Base-by-base conservation (phyloP, 805 yeast species). In the Candida maesae region DNA sequence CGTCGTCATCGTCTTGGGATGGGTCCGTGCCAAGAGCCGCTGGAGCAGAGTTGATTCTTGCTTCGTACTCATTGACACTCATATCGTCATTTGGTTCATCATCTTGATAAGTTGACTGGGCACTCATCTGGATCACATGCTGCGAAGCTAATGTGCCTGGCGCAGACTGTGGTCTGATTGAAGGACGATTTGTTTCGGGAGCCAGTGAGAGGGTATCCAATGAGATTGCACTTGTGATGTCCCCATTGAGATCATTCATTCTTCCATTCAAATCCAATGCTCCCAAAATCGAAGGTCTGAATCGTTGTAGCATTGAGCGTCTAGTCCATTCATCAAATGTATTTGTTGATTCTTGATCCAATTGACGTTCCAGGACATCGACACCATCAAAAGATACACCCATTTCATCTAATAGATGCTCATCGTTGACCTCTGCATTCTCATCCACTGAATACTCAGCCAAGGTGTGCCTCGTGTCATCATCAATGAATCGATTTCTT, bases 251-350 rank as follows among this genome's bases (percentile, higher is more conserved):
- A 8, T 42, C 47, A 13, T 37, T 36, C 37, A 50, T 33, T 35
- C 50, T 48, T 29, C 35, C 39, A 32, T 48, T 55, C 28, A 56
- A 26, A 13, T 55, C 56, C 33, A 56, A 42, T 2, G 59, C 61
- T 21, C 47, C 35, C 27, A 56, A 42, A 4, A 56, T 38, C 0
- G 58, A 53, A 1, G 58, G 58, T 44, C 61, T 50, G 15, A 51
- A 38, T 19, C 33, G 38, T 15, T 40, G 41, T n/a, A 36, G 9
- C 5, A 25, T 32, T 4, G 56, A 46, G 5, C 30, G 40, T 20
- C 37, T 41, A 1, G 51, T 38, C 58, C 56, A 54, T 13, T 44
- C 47, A 5, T 52, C 50, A 44, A 53, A 44, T 7, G 36, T 34
- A 17, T 37, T 28, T 15, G 33, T 23, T 15, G 47, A 21, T 23